Conservation (phyloP, 2,329 filamentous ascomycete species). For the Aphanoascus verrucosus region DNA sequence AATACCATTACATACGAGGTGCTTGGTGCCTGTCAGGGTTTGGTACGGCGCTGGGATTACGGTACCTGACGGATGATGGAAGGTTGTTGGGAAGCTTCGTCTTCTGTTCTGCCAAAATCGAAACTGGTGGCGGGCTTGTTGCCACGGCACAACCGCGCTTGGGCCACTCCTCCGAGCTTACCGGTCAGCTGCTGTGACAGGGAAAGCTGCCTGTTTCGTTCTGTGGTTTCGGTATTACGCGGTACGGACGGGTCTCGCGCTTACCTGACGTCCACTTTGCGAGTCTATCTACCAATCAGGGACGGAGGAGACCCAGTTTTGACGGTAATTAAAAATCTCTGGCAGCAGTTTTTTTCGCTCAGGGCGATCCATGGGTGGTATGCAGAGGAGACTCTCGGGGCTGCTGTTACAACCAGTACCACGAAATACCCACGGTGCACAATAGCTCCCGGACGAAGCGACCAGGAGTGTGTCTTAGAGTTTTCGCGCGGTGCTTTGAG, state of each 20-base stretch:
- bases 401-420: constrained; percentile 8
- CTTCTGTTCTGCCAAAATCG: not conserved
- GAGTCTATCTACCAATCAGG: constrained; percentile 4
- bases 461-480: constrained; percentile 4
- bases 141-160: not conserved
- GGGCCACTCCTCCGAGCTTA: constrained; percentile 4
- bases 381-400: constrained; percentile 7
- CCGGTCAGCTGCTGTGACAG: not conserved
- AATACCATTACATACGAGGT: not conserved
- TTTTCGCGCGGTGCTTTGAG: constrained; percentile 2
- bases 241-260: constrained; percentile 6
- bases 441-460: constrained; percentile 3
- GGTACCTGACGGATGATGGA: not conserved
- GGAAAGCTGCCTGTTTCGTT: not conserved
- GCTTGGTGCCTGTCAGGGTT: not conserved
- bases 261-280: constrained; percentile 4
- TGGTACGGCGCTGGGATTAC: not conserved
- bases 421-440: constrained; percentile 4
- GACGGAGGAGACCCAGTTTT: not conserved
- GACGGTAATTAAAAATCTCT: not conserved
- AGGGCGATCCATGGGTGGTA: constrained; percentile 7
- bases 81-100: not conserved
- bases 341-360: not conserved
- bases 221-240: not conserved
- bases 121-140: not conserved